Base-by-base conservation (phyloP, 768 basidiomycete species). In the Plicaturopsis crispa region DNA sequence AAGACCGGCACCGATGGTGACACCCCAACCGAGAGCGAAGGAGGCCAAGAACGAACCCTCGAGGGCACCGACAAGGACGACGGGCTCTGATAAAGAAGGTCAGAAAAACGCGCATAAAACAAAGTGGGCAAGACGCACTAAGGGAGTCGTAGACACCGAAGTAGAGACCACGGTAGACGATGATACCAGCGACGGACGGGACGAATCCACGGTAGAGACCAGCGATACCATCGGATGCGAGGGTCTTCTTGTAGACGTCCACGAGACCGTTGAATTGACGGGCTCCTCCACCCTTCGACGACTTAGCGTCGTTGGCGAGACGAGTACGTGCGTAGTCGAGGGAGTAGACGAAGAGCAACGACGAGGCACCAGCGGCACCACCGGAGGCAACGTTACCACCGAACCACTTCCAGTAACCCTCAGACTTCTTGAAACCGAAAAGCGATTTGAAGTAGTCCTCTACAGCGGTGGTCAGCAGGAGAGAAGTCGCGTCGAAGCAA, bases 131-230 rank as follows among this genome's bases (percentile, higher is more conserved):
- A 24, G 5, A 79, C 86, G 44, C 58, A 89, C 86, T 91, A 50
- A 91, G 77, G 22, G 86, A 91, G 60, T 91, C 88, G 60, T 92
- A 96, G 65, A 90, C 81, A 85, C 92, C 92, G 59, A 96, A 96
- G 74, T 91, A 96, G 60, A 97, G 88, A 80, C 94, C 94, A 70
- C 94, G 92, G 78, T 98, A 98, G 60, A 98, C 94, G 53, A 99
- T 81, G 72, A 99, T 99, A 69, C 96, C 96, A 52, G 91, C 93
- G 46, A 99, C 96, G 44, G 94, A 98, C 48, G 96, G 96, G 40
- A 98, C 81, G 69, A 99, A 98, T 45, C 96, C 96, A 76, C 96
- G 92, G 78, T 98, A 99, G 55, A 99, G 91, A 76, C 96, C 96
- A 47, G 85, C 90, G 54, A 99, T 71, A 81, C 96, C 96, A 59